These are phyloP conservation scores for Aurinia saxatilis DNA, from an alignment of 345 rosid genomes.

Conservation along the genomic window DNA sequence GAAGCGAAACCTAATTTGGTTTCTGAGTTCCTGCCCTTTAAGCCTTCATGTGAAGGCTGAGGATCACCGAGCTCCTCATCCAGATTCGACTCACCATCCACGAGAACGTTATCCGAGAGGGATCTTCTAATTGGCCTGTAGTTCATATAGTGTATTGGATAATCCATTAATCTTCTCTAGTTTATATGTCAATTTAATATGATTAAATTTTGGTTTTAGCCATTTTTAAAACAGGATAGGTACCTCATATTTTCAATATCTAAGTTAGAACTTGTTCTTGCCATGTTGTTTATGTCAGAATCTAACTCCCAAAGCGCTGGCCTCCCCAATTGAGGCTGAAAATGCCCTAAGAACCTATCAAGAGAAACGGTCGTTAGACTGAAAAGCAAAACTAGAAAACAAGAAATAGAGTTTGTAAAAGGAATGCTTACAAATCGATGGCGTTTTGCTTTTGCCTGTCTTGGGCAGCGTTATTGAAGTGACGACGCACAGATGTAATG, in stretches of 20 bases:
- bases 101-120: slow-evolving; percentile 20
- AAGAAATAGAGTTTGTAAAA: not conserved
- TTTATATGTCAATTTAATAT: not conserved
- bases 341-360: slow-evolving; percentile 29
- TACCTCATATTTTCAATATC: slow-evolving; percentile 24
- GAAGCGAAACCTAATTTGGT: slow-evolving; percentile 10
- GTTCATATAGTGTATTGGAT: slow-evolving; percentile 1
- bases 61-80: slow-evolving; percentile 15
- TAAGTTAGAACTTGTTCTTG: slow-evolving; percentile 25
- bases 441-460: slow-evolving; percentile 26
- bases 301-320: slow-evolving; percentile 28
- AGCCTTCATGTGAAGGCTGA: slow-evolving; percentile 20
- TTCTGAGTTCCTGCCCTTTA: slow-evolving; percentile 21
- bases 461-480: slow-evolving; percentile 22
- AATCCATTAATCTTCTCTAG: not conserved
- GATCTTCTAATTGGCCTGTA: slow-evolving; percentile 31
- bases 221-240: slow-evolving; percentile 1
- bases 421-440: slow-evolving; percentile 25
- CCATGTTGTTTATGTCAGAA: slow-evolving; percentile 15
- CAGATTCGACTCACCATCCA: slow-evolving; percentile 13
- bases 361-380: not conserved
- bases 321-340: slow-evolving; percentile 19
- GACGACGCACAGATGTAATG: slow-evolving; percentile 13
- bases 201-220: not conserved
- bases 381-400: not conserved